These are phyloP conservation scores for Echinochloa phyllopogon DNA, from an alignment of 176 grass and related monocot species.

Conservation along the genomic window DNA sequence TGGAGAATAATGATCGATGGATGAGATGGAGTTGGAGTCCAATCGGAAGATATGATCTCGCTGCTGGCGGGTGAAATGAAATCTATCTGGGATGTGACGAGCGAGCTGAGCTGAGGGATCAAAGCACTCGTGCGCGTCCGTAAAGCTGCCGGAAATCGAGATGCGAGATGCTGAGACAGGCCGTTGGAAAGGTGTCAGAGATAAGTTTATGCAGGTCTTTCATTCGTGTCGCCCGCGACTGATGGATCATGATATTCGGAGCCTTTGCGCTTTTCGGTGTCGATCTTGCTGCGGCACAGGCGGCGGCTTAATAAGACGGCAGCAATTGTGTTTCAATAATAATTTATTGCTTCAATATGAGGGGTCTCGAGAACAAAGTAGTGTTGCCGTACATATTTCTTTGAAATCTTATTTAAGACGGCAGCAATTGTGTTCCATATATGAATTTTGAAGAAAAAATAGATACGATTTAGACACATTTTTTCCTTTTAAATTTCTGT, in stretches of 20 bases:
- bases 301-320: no score
- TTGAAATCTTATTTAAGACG: no score
- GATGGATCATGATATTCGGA: neutral
- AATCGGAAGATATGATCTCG: neutral
- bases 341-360: no score
- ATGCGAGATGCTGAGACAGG: neutral
- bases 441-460: no score
- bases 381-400: no score
- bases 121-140: conserved; percentile 27
- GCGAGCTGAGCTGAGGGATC: neutral
- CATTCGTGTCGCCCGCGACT: conserved; percentile 24
- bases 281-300: neutral
- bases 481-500: no score
- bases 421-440: no score
- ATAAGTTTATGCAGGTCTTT: conserved; percentile 38
- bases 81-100: conserved; percentile 41
- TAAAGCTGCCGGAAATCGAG: conserved; percentile 11
- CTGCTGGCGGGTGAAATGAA: neutral
- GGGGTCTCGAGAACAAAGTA: no score
- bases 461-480: no score
- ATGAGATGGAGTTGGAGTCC: neutral
- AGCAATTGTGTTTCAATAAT: no score
- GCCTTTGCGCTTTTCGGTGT: conserved; percentile 3
- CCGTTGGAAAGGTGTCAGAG: conserved; percentile 3
- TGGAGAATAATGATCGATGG: neutral